Evolutionary conservation across 1,284 basidiomycete genomes (phyloP), one percentile per base, ranked within the genome.

Genomic region (Rhodotorula sp.): DNA sequence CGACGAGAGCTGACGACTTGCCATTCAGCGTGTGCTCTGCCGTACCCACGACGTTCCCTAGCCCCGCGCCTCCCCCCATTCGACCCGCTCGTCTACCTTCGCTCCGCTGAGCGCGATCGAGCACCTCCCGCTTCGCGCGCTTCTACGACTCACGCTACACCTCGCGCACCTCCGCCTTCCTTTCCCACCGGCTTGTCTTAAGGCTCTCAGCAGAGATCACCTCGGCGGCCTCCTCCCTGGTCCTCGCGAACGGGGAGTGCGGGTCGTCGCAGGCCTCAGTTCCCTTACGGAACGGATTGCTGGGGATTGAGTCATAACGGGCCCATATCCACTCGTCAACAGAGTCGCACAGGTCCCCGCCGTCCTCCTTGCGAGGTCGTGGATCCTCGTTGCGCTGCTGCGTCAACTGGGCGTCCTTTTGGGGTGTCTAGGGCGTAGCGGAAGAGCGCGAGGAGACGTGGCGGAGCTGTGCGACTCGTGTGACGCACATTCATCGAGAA

Each of bases 301-400:
- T 61, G 60, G 59, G 69, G 61, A 63, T 66, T 70, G 72, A 73
- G 72, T 73, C 72, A 73, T 73, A 65, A 70, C 66, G 27, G 25
- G 72, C 72, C 66, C 29, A 73, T 60, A 73, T 41, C 3, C 22
- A 27, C 44, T 19, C 53, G 62, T 44, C 62, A 21, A 25, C 9
- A 32, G n/a, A 34, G 51, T 29, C 21, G 46, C 25, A 34, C 57
- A 34, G 13, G 32, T 39, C 34, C 34, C 36, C 39, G 37, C 44
- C 53, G 51, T 21, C 50, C n/a, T 34, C 36, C 54, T 41, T 29
- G 19, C 2, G 19, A 10, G 15, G 32, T 44, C 25, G 36, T n/a
- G 66, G 48, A 48, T 37, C 37, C 50, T 21, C 48, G 29, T 10
- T 37, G 60, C 29, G 46, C 61, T 32, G 37, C 66, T 27, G 66